Evolutionary conservation across 306 rosid species (phyloP).

Genomic region (Rubus idaeus): DNA sequence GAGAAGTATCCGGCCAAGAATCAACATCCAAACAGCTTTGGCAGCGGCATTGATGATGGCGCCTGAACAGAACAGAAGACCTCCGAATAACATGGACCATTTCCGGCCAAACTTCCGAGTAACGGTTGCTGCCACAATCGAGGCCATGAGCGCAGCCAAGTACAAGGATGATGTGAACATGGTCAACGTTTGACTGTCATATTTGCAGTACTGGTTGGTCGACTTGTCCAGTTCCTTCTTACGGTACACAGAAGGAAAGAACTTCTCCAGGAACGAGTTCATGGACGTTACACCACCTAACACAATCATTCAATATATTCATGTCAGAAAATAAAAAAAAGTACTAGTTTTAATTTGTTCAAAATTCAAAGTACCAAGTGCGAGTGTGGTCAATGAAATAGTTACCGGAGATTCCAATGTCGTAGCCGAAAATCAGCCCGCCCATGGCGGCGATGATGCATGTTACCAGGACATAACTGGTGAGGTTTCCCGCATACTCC

Average conservation of each 20-base stretch:
- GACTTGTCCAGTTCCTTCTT: constrained; percentile 38
- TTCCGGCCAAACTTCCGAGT: constrained; percentile 76
- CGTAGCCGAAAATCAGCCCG: constrained; percentile 93
- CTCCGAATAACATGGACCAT: constrained; percentile 82
- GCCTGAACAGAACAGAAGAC: constrained; percentile 62
- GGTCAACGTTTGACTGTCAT: constrained; percentile 65
- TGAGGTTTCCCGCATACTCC: constrained; percentile 76
- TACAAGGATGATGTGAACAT: constrained; percentile 91
- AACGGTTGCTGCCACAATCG: constrained; percentile 66
- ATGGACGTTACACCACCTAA: constrained; percentile 93
- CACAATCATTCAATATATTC: not conserved
- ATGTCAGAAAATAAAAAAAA: not conserved
- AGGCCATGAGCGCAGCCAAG: constrained; percentile 81
- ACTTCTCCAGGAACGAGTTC: constrained; percentile 70
- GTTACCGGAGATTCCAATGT: constrained; percentile 90
- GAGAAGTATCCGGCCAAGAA: constrained; percentile 85
- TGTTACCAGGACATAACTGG: constrained; percentile 61
- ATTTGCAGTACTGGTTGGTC: constrained; percentile 71
- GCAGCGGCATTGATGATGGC: constrained; percentile 78
- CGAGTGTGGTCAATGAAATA: not conserved
- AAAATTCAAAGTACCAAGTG: not conserved
- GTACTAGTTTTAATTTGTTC: not conserved
- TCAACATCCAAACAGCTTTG: constrained; percentile 60
- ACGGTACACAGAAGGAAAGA: constrained; percentile 64
- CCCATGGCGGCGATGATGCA: constrained; percentile 97